Percentiles rank a stretch among this genome's conserved stretches.
phyloP scores from a whole-genome alignment of 2,329 filamentous ascomycete species.

The Cryphonectria carpinicola region DNA sequence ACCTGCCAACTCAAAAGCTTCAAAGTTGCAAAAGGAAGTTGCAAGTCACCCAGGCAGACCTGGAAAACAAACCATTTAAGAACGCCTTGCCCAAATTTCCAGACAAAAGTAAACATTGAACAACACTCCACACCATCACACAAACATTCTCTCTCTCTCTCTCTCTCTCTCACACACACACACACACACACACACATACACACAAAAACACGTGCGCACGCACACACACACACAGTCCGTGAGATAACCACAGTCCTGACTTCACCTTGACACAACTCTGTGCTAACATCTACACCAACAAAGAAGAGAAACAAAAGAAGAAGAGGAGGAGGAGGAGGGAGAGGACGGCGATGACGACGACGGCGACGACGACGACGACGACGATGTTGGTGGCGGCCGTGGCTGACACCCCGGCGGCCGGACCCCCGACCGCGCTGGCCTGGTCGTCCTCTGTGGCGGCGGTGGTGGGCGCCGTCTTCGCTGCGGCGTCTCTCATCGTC shows the following conservation, averaged over 20 bases:
- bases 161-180: neutral
- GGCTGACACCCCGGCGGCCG: too few relatives aligned
- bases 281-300: too few relatives aligned
- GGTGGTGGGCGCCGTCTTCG: too few relatives aligned
- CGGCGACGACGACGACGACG: neutral
- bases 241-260: too few relatives aligned
- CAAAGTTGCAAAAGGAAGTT: neutral
- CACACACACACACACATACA: neutral
- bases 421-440: too few relatives aligned
- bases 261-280: too few relatives aligned
- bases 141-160: neutral
- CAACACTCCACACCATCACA: neutral
- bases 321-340: neutral
- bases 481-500: too few relatives aligned
- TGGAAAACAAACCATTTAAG: neutral
- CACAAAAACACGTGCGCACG: neutral
- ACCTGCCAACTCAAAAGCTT: neutral
- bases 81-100: neutral
- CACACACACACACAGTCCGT: neutral
- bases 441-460: too few relatives aligned
- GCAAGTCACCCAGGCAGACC: neutral
- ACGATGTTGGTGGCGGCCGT: neutral
- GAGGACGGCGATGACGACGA: too few relatives aligned
- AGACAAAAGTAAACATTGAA: neutral
- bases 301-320: neutral